Percentiles rank a stretch among this genome's conserved stretches.
Conservation (phyloP, 805 yeast genomes). For the Yarrowia bubula region DNA sequence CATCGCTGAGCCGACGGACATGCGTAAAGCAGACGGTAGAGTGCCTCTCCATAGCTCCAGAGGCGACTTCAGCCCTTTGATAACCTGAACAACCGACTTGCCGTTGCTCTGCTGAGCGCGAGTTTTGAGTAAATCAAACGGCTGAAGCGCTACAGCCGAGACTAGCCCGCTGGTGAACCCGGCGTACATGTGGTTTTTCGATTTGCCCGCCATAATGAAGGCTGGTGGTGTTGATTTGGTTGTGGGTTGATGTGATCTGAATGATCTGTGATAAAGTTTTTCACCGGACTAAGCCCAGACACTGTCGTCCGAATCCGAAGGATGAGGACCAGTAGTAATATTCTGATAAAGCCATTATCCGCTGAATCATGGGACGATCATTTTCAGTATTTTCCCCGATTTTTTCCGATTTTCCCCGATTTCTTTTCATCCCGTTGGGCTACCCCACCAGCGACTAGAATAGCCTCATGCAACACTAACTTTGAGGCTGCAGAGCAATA, state of each 20-base stretch:
- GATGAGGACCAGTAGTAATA: too few relatives aligned
- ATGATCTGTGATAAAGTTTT: conserved; percentile 17
- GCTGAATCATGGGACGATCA: background rate
- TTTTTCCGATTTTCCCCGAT: too few relatives aligned
- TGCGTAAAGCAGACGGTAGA: conserved; percentile 82
- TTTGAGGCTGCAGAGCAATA: background rate
- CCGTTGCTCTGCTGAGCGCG: conserved; percentile 64
- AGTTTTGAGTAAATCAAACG: conserved; percentile 85
- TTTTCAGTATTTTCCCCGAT: background rate
- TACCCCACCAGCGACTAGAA: background rate
- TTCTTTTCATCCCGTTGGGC: too few relatives aligned
- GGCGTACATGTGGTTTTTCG: conserved; percentile 56
- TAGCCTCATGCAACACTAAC: conserved; percentile 7
- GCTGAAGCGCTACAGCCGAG: conserved; percentile 78
- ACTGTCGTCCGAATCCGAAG: too few relatives aligned
- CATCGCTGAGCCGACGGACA: conserved; percentile 86
- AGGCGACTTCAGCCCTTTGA: conserved; percentile 32
- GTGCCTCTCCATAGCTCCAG: conserved; percentile 88
- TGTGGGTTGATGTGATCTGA: conserved; percentile 6
- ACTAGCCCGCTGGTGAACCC: conserved; percentile 85
- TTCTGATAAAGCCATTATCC: too few relatives aligned
- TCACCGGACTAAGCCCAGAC: background rate
- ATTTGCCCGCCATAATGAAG: conserved; percentile 14
- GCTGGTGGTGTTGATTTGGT: background rate
- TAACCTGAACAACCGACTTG: conserved; percentile 32